Conservation (phyloP, 805 yeast species). For the Myxozyma sirexii region DNA sequence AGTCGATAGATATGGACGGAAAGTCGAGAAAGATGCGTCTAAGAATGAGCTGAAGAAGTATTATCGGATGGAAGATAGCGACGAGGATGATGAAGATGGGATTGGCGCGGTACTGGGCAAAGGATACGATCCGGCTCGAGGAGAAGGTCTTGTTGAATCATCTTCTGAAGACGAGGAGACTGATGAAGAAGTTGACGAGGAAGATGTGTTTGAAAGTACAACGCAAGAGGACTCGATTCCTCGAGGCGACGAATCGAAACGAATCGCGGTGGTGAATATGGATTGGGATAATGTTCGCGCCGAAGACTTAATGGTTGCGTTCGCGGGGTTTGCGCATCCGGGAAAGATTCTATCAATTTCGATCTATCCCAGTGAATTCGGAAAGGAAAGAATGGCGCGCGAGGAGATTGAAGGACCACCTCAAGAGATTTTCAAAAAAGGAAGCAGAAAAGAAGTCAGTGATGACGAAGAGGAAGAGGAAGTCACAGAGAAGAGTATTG, state of each 20-base stretch:
- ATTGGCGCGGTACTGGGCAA: slow-evolving; percentile 6
- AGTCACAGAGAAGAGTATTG: slow-evolving; percentile 67
- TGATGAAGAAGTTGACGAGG: slow-evolving; percentile 36
- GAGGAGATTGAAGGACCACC: slow-evolving; percentile 96
- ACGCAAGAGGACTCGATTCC: slow-evolving; percentile 69
- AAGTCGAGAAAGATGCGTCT: slow-evolving; percentile 50
- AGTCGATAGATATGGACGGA: slow-evolving; percentile 88
- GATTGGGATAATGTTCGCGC: slow-evolving; percentile 97
- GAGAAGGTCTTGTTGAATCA: slow-evolving; percentile 42
- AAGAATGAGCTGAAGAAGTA: slow-evolving; percentile 64
- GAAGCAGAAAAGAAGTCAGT: slow-evolving; percentile 20
- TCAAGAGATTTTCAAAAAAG: slow-evolving; percentile 65
- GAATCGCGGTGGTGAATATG: slow-evolving; percentile 90
- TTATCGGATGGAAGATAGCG: slow-evolving; percentile 56
- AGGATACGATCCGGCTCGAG: slow-evolving; percentile 44
- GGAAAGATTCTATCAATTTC: slow-evolving; percentile 70
- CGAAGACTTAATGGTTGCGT: slow-evolving; percentile 84
- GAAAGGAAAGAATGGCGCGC: slow-evolving; percentile 84
- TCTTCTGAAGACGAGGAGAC: slow-evolving; percentile 40
- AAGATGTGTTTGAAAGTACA: slow-evolving; percentile 31
- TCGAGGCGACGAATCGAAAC: slow-evolving; percentile 78
- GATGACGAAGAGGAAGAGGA: slow-evolving; percentile 52
- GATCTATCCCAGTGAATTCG: slow-evolving; percentile 87
- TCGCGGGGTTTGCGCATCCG: slow-evolving; percentile 72
- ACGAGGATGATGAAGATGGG: slow-evolving; percentile 33